phyloP scores from a whole-genome alignment of 2,329 filamentous ascomycete species.

The Madurella fahalii region DNA sequence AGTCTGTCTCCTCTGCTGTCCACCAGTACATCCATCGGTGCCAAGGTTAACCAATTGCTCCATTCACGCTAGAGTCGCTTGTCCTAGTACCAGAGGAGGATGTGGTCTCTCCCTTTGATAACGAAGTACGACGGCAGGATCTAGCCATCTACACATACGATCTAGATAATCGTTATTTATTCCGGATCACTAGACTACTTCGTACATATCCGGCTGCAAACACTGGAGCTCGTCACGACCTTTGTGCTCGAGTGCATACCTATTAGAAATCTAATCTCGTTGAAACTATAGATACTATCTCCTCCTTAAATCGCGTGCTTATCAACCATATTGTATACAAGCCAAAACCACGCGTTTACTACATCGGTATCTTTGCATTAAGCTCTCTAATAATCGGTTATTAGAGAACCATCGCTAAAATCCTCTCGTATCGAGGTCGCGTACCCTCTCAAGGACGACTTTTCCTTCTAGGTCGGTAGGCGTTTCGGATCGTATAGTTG shows the following conservation, averaged over 20 bases:
- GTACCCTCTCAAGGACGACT: too few species aligned
- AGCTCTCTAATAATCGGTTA: conserved; percentile 25
- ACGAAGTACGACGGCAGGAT: conserved; percentile 6
- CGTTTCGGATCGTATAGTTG: too few species aligned
- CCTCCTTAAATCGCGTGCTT: conserved; percentile 6
- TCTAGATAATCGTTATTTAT: conserved; percentile 4
- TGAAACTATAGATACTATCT: conserved; percentile 28
- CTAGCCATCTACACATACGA: conserved; percentile 2
- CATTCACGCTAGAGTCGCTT: background rate
- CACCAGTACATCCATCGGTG: too few species aligned
- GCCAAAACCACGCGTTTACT: background rate
- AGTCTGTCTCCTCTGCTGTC: too few species aligned
- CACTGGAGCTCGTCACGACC: conserved; percentile 5
- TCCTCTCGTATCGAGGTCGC: too few species aligned
- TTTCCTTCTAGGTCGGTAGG: too few species aligned
- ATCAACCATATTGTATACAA: conserved; percentile 9
- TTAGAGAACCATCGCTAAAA: too few species aligned
- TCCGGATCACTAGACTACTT: conserved; percentile 8
- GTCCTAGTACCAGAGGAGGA: conserved; percentile 1
- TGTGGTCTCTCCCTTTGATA: conserved; percentile 5
- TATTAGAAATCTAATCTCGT: conserved; percentile 22
- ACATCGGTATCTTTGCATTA: conserved; percentile 23
- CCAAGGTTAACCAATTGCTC: too few species aligned
- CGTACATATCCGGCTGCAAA: conserved; percentile 5
- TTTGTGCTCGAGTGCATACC: conserved; percentile 2